Conservation (phyloP, 768 basidiomycete genomes). For the Suillus tomentosus region DNA sequence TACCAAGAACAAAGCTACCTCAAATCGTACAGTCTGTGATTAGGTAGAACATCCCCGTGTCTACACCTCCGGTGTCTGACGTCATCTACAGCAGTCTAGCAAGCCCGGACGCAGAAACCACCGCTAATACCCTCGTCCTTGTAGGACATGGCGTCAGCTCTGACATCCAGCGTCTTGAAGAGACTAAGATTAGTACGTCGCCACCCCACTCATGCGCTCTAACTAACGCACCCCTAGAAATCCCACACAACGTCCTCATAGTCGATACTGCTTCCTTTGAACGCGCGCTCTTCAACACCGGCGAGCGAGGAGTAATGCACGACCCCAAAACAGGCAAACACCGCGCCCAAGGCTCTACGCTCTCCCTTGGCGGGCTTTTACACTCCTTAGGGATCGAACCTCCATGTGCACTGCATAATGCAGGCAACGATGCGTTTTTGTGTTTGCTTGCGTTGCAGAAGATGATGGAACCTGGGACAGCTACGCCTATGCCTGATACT, state of each 20-base stretch:
- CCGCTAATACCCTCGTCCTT: conserved; percentile 68
- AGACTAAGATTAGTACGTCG: conserved; percentile 77
- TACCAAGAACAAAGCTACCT: conserved; percentile 66
- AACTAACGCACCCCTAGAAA: conserved; percentile 41
- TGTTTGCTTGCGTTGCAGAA: conserved; percentile 67
- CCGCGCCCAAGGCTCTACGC: conserved; percentile 51
- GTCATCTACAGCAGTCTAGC: conserved; percentile 56
- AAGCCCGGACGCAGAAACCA: conserved; percentile 76
- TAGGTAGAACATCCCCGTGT: conserved; percentile 45
- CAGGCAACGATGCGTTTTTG: conserved; percentile 83
- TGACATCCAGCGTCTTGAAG: conserved; percentile 65
- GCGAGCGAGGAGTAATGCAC: conserved; percentile 60
- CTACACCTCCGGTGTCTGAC: conserved; percentile 3
- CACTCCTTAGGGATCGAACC: conserved; percentile 49
- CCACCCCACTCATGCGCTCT: neutral
- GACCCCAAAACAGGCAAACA: conserved; percentile 58
- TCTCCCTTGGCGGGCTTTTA: conserved; percentile 68
- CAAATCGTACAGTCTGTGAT: conserved; percentile 73
- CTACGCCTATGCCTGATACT: conserved; percentile 30
- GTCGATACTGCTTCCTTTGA: conserved; percentile 70
- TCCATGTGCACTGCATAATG: conserved; percentile 57
- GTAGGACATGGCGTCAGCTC: conserved; percentile 61
- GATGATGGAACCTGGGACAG: conserved; percentile 59
- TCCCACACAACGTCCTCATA: conserved; percentile 72
- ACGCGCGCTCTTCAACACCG: conserved; percentile 57